Percentiles rank a stretch among this genome's conserved stretches.
Evolutionary conservation across 1,139 yeast genomes (phyloP).

Genomic region (Saccharomycopsis crataegensis): DNA sequence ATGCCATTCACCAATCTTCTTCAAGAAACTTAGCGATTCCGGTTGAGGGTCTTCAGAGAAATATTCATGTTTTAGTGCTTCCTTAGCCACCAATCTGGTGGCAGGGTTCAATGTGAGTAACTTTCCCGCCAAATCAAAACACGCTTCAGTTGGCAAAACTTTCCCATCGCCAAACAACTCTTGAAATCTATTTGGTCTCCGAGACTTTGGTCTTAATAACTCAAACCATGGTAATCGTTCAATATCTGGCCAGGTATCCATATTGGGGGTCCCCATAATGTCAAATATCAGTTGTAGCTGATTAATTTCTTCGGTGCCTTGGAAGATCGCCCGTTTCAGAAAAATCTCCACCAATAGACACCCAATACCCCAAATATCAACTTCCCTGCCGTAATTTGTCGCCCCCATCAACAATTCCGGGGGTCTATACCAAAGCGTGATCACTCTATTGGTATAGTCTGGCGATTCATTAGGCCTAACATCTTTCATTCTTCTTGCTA

Average conservation of each 20-base stretch:
- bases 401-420: constrained; percentile 90
- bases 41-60: constrained; percentile 65
- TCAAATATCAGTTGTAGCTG: constrained; percentile 73
- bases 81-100: constrained; percentile 51
- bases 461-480: constrained; percentile 46
- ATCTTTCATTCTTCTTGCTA: constrained; percentile 73
- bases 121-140: constrained; percentile 57
- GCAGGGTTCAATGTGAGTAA: constrained; percentile 64
- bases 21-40: constrained; percentile 45
- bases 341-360: constrained; percentile 81
- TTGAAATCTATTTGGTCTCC: constrained; percentile 41
- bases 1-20: constrained; percentile 78
- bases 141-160: constrained; percentile 41
- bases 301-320: constrained; percentile 82
- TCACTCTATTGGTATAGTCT: constrained; percentile 88
- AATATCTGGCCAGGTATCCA: constrained; percentile 71
- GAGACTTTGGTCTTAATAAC: constrained; percentile 57
- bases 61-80: constrained; percentile 60
- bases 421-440: constrained; percentile 95
- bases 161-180: constrained; percentile 33
- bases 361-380: constrained; percentile 97
- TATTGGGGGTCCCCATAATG: constrained; percentile 80
- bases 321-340: constrained; percentile 68
- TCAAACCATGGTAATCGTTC: constrained; percentile 87
- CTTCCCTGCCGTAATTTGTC: constrained; percentile 82